Base-by-base conservation (phyloP, 2,329 filamentous ascomycete genomes). In the Trichophyton rubrum region DNA sequence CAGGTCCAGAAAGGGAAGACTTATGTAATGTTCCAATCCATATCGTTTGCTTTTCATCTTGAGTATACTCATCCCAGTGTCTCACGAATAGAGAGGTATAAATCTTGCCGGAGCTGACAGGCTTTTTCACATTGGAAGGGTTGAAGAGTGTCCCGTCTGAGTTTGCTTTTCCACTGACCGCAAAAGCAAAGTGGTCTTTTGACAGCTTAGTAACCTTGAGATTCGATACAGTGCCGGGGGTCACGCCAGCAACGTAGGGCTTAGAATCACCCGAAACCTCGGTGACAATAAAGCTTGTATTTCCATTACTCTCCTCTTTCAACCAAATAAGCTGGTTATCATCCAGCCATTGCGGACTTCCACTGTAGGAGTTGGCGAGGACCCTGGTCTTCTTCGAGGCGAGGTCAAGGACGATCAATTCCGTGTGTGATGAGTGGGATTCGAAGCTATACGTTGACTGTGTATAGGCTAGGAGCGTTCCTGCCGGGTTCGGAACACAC, bases 81-180 rank as follows among this genome's bases (percentile, higher is more conserved):
- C 79, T 72, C 11, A 81, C 79, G 65, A 78, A 80, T 17, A 80
- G 71, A 7, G 74, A 77, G 20, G 77, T 78, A 65, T 81, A 82
- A 3, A 81, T 65, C 56, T 69, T 74, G 1, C 77, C 79, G 1
- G 75, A 77, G 15, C 73, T 77, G 22, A 70, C 63, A 1, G 77
- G 73, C 63, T 78, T 77, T 43, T 74, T 73, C 3, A 73, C 75
- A 62, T 78, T 77, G 57, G 80, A 75, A 3, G 78, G 73, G 49
- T 82, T 80, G 65, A 74, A 77, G 15, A 80, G 69, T 49, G 75
- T 74, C 15, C 77, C 77, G 65, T 79, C 75, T 3, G 71, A 68
- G 60, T 77, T 77, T 8, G 76, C 74, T 66, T 78, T 76, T 9
- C 75, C 77, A n/a, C 72, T 72, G 30, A 79, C 74, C 2, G 75